Conservation (phyloP, 1,139 yeast genomes). For the Debaryomycetaceae sp. region DNA sequence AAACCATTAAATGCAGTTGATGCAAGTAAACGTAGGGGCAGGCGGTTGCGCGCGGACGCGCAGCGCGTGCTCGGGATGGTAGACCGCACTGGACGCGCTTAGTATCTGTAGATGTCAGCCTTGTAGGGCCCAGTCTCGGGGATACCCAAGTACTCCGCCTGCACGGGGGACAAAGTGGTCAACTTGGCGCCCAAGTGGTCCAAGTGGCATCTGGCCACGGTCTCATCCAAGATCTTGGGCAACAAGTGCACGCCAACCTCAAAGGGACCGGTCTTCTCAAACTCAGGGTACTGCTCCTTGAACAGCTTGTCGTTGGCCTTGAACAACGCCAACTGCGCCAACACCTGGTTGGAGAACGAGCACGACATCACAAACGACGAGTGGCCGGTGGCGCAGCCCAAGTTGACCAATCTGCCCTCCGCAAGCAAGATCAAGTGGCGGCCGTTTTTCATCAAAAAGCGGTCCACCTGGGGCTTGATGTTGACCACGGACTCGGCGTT, state of each 20-base stretch:
- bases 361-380: slow-evolving; percentile 99
- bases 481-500: slow-evolving; percentile 87
- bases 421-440: slow-evolving; percentile 96
- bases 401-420: slow-evolving; percentile 99
- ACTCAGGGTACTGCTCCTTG: slow-evolving; percentile 82
- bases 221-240: slow-evolving; percentile 98
- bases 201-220: slow-evolving; percentile 97
- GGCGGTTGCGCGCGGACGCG: slow-evolving; percentile 3
- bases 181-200: slow-evolving; percentile 91
- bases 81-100: slow-evolving; percentile 17
- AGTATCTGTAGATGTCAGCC: slow-evolving; percentile 98
- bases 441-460: slow-evolving; percentile 87
- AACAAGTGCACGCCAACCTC: slow-evolving; percentile 90
- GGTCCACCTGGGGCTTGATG: slow-evolving; percentile 99
- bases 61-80: slow-evolving; percentile 2
- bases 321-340: slow-evolving; percentile 98
- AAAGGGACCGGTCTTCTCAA: slow-evolving; percentile 89
- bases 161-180: slow-evolving; percentile 71
- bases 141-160: slow-evolving; percentile 93
- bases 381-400: slow-evolving; percentile 99
- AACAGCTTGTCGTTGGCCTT: slow-evolving; percentile 80
- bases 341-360: slow-evolving; percentile 99
- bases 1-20: slow-evolving; percentile 46
- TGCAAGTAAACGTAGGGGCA: slow-evolving; percentile 29
- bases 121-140: slow-evolving; percentile 96